These are phyloP conservation scores for Symbiodinium natans DNA, from an alignment of 73 alveolate species.

Conservation along the genomic window DNA sequence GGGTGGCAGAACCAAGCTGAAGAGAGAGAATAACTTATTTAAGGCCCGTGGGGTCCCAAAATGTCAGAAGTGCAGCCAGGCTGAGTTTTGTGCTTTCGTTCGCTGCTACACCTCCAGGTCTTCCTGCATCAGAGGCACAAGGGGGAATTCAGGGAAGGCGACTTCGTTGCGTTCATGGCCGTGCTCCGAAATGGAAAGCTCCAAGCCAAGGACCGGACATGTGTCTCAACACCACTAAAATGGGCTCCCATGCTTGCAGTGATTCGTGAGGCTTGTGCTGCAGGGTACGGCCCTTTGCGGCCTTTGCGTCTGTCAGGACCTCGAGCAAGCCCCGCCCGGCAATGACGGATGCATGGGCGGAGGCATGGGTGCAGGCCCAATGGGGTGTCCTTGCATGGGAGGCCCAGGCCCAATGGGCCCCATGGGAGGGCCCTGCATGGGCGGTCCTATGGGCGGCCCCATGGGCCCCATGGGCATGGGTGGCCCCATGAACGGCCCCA, in stretches of 20 bases:
- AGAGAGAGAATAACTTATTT: too few relatives aligned
- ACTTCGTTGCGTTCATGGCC: slow-evolving; percentile 67
- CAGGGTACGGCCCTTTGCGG: too few relatives aligned
- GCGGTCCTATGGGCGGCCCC: slow-evolving; percentile 55
- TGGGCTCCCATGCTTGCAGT: not conserved
- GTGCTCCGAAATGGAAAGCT: slow-evolving; percentile 83
- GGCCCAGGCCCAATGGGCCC: not conserved
- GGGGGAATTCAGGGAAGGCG: slow-evolving; percentile 89
- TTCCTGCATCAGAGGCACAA: slow-evolving; percentile 90
- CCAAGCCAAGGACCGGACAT: slow-evolving; percentile 86
- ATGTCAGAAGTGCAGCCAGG: too few relatives aligned
- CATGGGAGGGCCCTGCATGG: slow-evolving; percentile 40
- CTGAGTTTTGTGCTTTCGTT: too few relatives aligned
- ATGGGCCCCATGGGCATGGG: slow-evolving; percentile 53
- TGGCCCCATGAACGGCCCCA: slow-evolving; percentile 21
- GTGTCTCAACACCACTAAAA: too few relatives aligned
- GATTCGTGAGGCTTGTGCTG: not conserved
- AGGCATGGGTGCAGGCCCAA: slow-evolving; percentile 30
- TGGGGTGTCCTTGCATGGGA: not conserved
- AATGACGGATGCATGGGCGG: slow-evolving; percentile 11
- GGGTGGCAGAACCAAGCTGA: too few relatives aligned
- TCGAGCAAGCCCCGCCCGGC: slow-evolving; percentile 12
- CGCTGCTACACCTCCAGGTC: too few relatives aligned
- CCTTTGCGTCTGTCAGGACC: not conserved
- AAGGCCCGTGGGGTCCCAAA: too few relatives aligned